Percentiles rank a stretch among this genome's conserved stretches.
Evolutionary conservation across 192 early-diverging fungal species (phyloP).

Genomic region (Coemansia sp.): DNA sequence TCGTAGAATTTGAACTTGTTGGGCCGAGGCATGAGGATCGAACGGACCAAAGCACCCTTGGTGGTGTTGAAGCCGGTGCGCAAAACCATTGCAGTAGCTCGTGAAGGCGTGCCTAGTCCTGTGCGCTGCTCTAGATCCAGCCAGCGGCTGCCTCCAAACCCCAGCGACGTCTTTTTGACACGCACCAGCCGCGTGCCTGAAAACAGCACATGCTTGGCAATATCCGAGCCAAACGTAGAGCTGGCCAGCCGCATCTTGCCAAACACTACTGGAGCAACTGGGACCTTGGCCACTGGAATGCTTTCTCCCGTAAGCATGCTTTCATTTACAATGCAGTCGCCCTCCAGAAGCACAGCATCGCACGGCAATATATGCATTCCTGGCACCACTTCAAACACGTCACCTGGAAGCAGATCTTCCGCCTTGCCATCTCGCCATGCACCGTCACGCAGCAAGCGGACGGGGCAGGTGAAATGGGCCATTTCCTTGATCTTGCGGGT

Average conservation of each 20-base stretch:
- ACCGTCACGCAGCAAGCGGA: conserved; percentile 68
- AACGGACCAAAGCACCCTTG: conserved; percentile 91
- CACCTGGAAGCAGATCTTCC: conserved; percentile 93
- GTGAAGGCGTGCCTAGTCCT: conserved; percentile 46
- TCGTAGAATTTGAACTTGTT: conserved; percentile 95
- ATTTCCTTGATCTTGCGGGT: conserved; percentile 73
- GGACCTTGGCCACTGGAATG: conserved; percentile 87
- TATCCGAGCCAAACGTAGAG: conserved; percentile 58
- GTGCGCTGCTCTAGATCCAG: conserved; percentile 43
- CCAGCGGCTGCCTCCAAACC: conserved; percentile 49
- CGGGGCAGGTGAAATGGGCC: conserved; percentile 81
- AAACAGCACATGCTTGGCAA: conserved; percentile 86
- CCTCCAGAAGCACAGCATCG: conserved; percentile 87
- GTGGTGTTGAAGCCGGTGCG: conserved; percentile 95
- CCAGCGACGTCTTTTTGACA: conserved; percentile 54
- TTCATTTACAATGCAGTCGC: conserved; percentile 97
- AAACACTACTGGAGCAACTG: conserved; percentile 72
- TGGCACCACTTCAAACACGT: conserved; percentile 83
- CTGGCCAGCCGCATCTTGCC: conserved; percentile 52
- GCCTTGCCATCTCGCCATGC: conserved; percentile 54
- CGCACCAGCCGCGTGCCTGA: conserved; percentile 91
- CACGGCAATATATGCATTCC: conserved; percentile 73
- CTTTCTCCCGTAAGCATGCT: conserved; percentile 98
- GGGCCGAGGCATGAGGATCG: conserved; percentile 95
- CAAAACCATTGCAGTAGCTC: conserved; percentile 82